Conservation (phyloP, 176 grass and related monocot species). For the Carex cristatella region DNA sequence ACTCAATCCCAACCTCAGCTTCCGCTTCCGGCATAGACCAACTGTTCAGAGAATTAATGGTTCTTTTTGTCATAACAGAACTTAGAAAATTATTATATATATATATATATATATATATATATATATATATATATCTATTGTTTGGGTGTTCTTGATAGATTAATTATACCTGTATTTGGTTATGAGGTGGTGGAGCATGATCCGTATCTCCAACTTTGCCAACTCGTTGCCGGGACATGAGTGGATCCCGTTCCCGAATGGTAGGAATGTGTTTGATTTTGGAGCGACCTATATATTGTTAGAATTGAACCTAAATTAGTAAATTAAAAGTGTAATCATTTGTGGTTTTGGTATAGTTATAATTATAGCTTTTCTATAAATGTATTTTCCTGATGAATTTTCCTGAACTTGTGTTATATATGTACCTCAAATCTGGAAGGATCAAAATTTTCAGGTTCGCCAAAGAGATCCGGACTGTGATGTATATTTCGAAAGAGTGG, state of each 20-base stretch:
- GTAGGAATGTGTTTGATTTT: conserved; percentile 79
- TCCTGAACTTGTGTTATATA: not conserved
- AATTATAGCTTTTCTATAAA: not conserved
- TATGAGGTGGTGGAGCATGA: conserved; percentile 85
- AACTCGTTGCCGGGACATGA: conserved; percentile 94
- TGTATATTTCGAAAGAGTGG: conserved; percentile 98
- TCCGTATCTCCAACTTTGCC: conserved; percentile 85
- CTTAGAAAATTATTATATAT: not conserved
- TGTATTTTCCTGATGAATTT: not conserved
- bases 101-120: too few relatives aligned
- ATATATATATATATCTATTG: too few relatives aligned
- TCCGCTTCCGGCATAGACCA: conserved; percentile 4
- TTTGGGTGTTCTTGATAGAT: not conserved
- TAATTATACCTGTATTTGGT: conserved; percentile 61
- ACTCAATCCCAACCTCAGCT: conserved; percentile 3
- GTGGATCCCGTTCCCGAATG: conserved; percentile 80
- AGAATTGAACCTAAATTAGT: not conserved
- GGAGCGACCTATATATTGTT: conserved; percentile 45
- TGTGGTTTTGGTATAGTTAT: not conserved
- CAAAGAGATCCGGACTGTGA: conserved; percentile 82
- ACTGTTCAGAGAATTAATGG: not conserved
- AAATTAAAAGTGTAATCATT: not conserved
- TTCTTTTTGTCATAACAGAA: conserved; percentile 2
- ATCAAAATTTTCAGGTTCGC: conserved; percentile 78
- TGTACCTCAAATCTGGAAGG: conserved; percentile 89